Base-by-base conservation (phyloP, 768 basidiomycete genomes). In the Jaapia argillacea region DNA sequence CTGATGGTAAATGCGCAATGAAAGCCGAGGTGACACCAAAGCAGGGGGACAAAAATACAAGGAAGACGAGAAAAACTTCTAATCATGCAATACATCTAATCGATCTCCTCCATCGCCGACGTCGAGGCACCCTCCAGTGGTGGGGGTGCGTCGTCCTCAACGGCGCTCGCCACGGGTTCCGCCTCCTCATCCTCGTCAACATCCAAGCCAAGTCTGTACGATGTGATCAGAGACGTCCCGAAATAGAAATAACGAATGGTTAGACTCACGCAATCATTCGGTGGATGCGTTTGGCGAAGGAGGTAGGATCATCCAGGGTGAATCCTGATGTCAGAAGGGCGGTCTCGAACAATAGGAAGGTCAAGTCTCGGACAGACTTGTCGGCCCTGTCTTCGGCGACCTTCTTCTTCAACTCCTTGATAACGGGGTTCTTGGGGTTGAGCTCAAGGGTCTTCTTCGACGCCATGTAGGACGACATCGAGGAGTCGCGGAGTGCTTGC, bases 391-490 rank as follows among this genome's bases (percentile, higher is more conserved):
- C 94, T 65, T 93, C 92, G 39, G 87, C 72, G 49, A 97, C 89
- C 72, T 96, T 94, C 56, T 78, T 78, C 75, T 83, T 92, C 58
- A 99, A 75, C 70, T 97, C 93, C 74, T 88, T 91, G 69, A 99
- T 72, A 70, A 98, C 94, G 35, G 87, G 67, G 71, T 97, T 91
- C 52, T 61, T 65, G 25, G 90, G 85, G 78, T 97, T 96, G 51
- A 97, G 78, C 70, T 97, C 94, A 48, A 97, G 78, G 6, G 93
- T 96, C 83, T 96, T 96, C 77, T 93, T 93, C 48, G 84, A 87
- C 23, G 90, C 88, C 94, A 97, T 98, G 77, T 97, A 97, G 21
- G 91, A 94, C 21, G 92, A 96, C 93, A 94, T 94, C 48, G 86
- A 90, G 14, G 89, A 88, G 63, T 94, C 91, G 50, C 91, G 87